Evolutionary conservation across 2,329 filamentous ascomycete genomes (phyloP).

Genomic region (Fusarium sp.): DNA sequence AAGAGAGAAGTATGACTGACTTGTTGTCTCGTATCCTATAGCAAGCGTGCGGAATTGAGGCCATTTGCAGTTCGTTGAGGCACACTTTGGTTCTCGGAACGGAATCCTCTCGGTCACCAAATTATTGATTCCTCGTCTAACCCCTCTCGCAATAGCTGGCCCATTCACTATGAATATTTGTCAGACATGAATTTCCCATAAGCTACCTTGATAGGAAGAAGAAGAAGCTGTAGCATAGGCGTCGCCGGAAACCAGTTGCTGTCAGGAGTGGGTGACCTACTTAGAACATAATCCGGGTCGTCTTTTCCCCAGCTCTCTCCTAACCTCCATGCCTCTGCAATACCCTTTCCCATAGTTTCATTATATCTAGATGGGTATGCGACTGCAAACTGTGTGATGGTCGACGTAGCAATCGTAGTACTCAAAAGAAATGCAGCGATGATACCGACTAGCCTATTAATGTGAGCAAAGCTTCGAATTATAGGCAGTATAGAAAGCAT

Average conservation of each 20-base stretch:
- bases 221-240: background rate
- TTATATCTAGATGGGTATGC: background rate
- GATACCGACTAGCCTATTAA: background rate
- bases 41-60: slow-evolving; percentile 2
- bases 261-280: background rate
- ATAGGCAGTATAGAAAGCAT: background rate
- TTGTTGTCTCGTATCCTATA: background rate
- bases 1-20: background rate
- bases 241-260: background rate
- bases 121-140: background rate
- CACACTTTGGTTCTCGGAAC: background rate
- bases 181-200: background rate
- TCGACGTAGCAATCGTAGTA: slow-evolving; percentile 8
- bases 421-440: slow-evolving; percentile 10
- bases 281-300: background rate
- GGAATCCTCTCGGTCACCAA: background rate
- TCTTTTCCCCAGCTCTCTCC: background rate
- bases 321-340: background rate
- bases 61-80: background rate
- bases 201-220: too few species aligned
- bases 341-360: background rate
- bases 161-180: slow-evolving; percentile 2
- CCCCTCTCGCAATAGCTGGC: slow-evolving; percentile 2
- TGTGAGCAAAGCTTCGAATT: background rate
- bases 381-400: slow-evolving; percentile 10